Percentiles rank a stretch among this genome's conserved stretches.
Evolutionary conservation across 2,329 filamentous ascomycete genomes (phyloP).

Genomic region (Mollisia scopiformis): DNA sequence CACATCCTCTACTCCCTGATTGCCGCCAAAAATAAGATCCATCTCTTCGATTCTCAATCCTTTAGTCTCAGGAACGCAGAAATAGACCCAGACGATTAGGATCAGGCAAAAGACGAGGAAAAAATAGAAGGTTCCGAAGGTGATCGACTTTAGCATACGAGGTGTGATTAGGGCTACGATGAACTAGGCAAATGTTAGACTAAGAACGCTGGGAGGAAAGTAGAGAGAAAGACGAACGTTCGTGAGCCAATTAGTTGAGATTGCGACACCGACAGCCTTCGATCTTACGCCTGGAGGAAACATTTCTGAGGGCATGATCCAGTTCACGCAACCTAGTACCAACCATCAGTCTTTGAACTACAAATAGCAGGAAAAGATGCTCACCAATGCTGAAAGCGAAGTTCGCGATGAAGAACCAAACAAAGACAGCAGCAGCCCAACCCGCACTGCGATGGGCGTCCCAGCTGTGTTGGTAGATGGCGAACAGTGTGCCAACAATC

Average conservation of each 20-base stretch:
- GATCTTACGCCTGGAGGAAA: constrained; percentile 38
- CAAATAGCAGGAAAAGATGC: constrained; percentile 4
- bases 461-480: constrained; percentile 45
- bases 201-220: neutral
- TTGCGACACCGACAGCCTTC: constrained; percentile 33
- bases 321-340: constrained; percentile 12
- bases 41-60: constrained; percentile 52
- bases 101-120: constrained; percentile 50
- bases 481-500: constrained; percentile 70
- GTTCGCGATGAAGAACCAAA: constrained; percentile 35
- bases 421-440: constrained; percentile 41
- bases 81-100: constrained; percentile 36
- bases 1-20: constrained; percentile 36
- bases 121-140: constrained; percentile 50
- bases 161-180: constrained; percentile 36
- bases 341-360: neutral
- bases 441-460: constrained; percentile 39
- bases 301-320: constrained; percentile 31
- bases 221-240: constrained; percentile 13
- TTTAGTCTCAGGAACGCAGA: constrained; percentile 54
- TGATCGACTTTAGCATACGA: constrained; percentile 32
- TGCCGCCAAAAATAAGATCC: constrained; percentile 49
- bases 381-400: constrained; percentile 31
- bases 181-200: constrained; percentile 21
- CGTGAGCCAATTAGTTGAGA: constrained; percentile 39